Evolutionary conservation across 2,329 filamentous ascomycete genomes (phyloP).

Genomic region (Hyphodiscus sp.): DNA sequence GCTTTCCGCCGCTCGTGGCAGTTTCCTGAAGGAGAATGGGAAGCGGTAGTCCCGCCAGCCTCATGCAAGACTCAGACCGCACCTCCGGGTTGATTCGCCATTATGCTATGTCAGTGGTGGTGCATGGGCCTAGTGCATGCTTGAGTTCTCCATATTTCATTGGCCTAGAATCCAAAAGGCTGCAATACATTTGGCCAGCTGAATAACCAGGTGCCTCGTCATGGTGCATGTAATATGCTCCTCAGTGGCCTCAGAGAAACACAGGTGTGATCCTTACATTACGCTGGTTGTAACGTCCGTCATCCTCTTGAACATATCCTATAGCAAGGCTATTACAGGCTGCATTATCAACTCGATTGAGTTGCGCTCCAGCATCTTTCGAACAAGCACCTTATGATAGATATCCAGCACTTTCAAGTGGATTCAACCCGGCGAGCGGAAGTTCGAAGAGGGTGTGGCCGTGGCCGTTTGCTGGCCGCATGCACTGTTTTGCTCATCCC

Average conservation of each 20-base stretch:
- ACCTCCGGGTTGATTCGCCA: constrained; percentile 1
- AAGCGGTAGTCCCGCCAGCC: constrained; percentile 3
- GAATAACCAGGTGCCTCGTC: not conserved
- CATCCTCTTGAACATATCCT: not conserved
- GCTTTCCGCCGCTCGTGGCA: not conserved
- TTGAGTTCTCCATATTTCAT: not conserved
- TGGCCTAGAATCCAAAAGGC: not conserved
- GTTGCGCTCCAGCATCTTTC: not conserved
- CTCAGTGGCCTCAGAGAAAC: not conserved
- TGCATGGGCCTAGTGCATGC: too few relatives aligned
- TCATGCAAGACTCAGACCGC: not conserved
- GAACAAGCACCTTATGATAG: not conserved
- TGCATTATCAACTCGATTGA: not conserved
- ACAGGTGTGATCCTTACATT: not conserved
- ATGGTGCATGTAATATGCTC: not conserved
- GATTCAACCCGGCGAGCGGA: not conserved
- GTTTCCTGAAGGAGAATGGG: not conserved
- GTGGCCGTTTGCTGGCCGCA: too few relatives aligned
- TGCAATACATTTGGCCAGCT: not conserved
- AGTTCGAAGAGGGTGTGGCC: not conserved
- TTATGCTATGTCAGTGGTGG: too few relatives aligned
- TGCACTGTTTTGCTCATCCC: not conserved
- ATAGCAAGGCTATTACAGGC: not conserved
- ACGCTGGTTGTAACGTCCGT: not conserved
- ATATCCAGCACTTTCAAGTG: not conserved